Percentiles rank a stretch among this genome's conserved stretches.
phyloP scores from a whole-genome alignment of 805 yeast genomes.

The Saturnispora dispora region DNA sequence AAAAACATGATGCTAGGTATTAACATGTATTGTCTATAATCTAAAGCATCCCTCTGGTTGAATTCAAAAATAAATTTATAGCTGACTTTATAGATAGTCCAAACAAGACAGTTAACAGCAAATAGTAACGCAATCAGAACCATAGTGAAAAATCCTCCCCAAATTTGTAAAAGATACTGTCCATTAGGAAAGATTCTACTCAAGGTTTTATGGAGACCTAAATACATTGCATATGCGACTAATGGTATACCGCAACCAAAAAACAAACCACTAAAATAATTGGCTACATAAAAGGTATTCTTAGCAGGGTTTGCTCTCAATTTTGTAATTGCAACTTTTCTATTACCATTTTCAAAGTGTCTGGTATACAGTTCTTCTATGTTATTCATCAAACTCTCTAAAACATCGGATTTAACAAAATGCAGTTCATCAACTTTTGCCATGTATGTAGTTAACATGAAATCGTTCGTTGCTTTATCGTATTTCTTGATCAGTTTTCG shows the following conservation, averaged over 20 bases:
- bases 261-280: slow-evolving; percentile 57
- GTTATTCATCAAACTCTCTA: slow-evolving; percentile 54
- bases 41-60: slow-evolving; percentile 55
- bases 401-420: slow-evolving; percentile 52
- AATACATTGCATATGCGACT: slow-evolving; percentile 46
- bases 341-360: slow-evolving; percentile 61
- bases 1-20: slow-evolving; percentile 54
- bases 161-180: slow-evolving; percentile 61
- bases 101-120: slow-evolving; percentile 59
- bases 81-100: slow-evolving; percentile 71
- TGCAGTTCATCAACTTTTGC: slow-evolving; percentile 46
- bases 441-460: slow-evolving; percentile 41
- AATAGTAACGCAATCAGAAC: slow-evolving; percentile 54
- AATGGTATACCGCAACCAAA: slow-evolving; percentile 68
- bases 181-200: slow-evolving; percentile 43
- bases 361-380: slow-evolving; percentile 61
- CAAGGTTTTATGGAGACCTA: slow-evolving; percentile 30
- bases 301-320: slow-evolving; percentile 40
- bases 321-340: slow-evolving; percentile 64
- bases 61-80: slow-evolving; percentile 90
- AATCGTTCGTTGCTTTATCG: slow-evolving; percentile 58
- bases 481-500: slow-evolving; percentile 84
- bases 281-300: slow-evolving; percentile 34
- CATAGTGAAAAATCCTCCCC: slow-evolving; percentile 83
- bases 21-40: slow-evolving; percentile 56